Base-by-base conservation (phyloP, 2,329 filamentous ascomycete species). In the Hymenoscyphus fraxineus region DNA sequence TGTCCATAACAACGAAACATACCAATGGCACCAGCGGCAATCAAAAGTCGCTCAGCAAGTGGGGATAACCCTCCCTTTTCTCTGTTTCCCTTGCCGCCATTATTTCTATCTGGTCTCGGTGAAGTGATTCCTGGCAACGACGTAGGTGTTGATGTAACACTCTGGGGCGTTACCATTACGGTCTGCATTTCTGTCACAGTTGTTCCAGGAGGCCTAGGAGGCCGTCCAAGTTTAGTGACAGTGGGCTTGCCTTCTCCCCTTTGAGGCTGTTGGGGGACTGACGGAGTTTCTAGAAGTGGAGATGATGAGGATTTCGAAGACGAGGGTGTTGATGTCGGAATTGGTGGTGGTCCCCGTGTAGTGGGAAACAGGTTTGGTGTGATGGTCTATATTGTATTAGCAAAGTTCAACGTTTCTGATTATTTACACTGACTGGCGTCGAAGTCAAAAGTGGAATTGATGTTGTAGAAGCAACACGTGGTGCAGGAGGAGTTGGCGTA, bases 11-110 rank as follows among this genome's bases (percentile, higher is more conserved):
- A 6, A 15, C 10, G 62, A 55, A 55, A 68, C 61, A 15, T 70
- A 74, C 73, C 72, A 55, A 75, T 72, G 44, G 71, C 64, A 57
- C 71, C 73, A 41, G 63, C 63, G 41, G 70, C 69, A 61, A 76
- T 71, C 40, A 75, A 55, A 38, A 73, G 61, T 39, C 71, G 67
- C 63, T 75, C 67, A 3, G 69, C 68, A 39, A 64, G 58, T 7
- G 69, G 68, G 39, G 69, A 70, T 15, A 75, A 22, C 6, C 27
- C 16, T 27, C 60, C 59, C 38, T 54, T 44, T 40, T 68, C 44
- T 6, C 44, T n/a, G 5, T 51, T 51, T 3, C 44, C 44, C 44
- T 60, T 41, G n/a, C 44, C 31, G 32, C 61, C 51, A 19, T 55
- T 31, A 61, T 19, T 51, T 51, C 19, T 22, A 51, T 51, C 44